Percentiles rank a stretch among this genome's conserved stretches.
Conservation (phyloP, 352 stramenopile genomes). For the Heterotrichella gracilis region DNA sequence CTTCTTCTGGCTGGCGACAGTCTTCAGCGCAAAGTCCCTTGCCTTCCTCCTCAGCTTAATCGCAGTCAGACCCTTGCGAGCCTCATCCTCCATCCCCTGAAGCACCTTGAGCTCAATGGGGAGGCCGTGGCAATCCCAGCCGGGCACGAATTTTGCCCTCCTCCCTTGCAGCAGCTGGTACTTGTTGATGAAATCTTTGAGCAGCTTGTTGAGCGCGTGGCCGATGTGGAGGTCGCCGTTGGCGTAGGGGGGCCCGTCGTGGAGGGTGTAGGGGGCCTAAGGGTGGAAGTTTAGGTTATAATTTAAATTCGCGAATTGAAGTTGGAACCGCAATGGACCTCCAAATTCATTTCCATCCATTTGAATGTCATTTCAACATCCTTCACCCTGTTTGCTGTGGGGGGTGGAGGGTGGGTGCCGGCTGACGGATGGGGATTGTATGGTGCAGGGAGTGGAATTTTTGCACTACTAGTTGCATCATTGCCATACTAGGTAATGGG, state of each 20-base stretch:
- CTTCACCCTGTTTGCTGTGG: too few species aligned
- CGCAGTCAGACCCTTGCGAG: conserved; percentile 29
- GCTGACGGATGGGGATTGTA: too few species aligned
- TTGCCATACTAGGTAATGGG: too few species aligned
- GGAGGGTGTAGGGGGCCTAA: conserved; percentile 55
- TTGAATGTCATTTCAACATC: too few species aligned
- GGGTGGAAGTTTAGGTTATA: neutral
- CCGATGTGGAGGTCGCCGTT: conserved; percentile 92
- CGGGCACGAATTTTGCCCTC: conserved; percentile 61
- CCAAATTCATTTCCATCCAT: neutral
- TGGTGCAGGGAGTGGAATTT: too few species aligned
- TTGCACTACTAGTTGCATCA: too few species aligned
- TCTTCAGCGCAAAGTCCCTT: conserved; percentile 48
- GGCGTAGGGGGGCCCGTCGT: conserved; percentile 89
- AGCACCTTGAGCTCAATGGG: conserved; percentile 93
- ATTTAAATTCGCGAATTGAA: conserved; percentile 14
- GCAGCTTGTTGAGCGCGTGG: conserved; percentile 51
- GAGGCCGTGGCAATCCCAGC: conserved; percentile 93
- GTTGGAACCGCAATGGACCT: too few species aligned
- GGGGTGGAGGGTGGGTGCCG: too few species aligned
- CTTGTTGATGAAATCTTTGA: conserved; percentile 93
- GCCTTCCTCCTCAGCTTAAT: conserved; percentile 56
- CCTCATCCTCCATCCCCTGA: conserved; percentile 39
- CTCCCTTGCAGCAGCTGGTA: conserved; percentile 60
- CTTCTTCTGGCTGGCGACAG: conserved; percentile 53